Evolutionary conservation across 129 eudicot species (phyloP), one percentile per base, ranked within the genome.

Genomic region (Silybum marianum): DNA sequence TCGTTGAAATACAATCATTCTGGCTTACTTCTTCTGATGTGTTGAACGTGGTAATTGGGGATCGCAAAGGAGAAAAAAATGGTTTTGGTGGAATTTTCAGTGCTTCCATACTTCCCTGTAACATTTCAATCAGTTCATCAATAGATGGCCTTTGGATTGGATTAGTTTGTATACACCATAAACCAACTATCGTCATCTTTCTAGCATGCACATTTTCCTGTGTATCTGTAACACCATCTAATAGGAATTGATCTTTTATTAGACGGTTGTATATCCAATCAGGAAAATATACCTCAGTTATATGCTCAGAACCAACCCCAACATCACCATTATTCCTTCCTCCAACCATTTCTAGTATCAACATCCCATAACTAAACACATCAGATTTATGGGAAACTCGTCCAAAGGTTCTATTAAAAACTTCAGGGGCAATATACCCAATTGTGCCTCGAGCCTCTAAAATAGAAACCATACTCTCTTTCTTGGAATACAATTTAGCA

Each of bases 301-400:
- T 28, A 24, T 42, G 69, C 12, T 30, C n/a, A 39, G 44, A 39
- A 39, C 44, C 44, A 5, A 26, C 48, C 63, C 14, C 72, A 0
- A n/a, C 34, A 8, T 63, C 62, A 12, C 30, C 5, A 71, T 84
- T 84, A 23, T 79, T 78, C 38, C 75, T 78, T 22, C 83, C 79
- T 11, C 83, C 83, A 25, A 25, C 28, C 28, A 25, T 25, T 25
- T 25, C 28, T 25, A 25, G 28, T 25, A 25, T 25, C 28, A 5
- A 78, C 75, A 84, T 78, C 32, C 87, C 87, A 11, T 78, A 84
- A 79, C 87, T 78, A 23, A 54, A 78, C 0, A 83, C 85, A 46
- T 81, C 85, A 1, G 80, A 81, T 34, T 81, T 81, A 14, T 74
- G 63, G 1, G 82, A 81, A 14, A 83, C 82, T 2, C 74, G 44